phyloP scores from a whole-genome alignment of 805 yeast genomes.

The Wickerhamomyces canadensis region DNA sequence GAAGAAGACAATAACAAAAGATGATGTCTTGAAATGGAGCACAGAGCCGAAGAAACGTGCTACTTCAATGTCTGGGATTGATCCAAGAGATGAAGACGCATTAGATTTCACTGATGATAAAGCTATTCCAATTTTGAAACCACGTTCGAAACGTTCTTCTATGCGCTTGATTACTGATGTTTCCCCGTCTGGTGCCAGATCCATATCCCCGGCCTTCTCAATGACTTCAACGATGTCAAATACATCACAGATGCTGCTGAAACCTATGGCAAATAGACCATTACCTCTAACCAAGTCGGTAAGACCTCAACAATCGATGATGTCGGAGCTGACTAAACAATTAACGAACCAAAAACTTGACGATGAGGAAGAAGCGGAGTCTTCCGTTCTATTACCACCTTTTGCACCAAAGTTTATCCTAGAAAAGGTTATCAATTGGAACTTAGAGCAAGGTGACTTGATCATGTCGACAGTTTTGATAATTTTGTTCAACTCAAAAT shows the following conservation, averaged over 20 bases:
- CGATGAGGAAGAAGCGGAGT: slow-evolving; percentile 1
- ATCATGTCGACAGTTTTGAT: slow-evolving; percentile 54
- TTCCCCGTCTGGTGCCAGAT: slow-evolving; percentile 14
- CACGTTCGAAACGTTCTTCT: slow-evolving; percentile 8
- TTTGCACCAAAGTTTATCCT: slow-evolving; percentile 54
- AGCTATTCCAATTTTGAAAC: slow-evolving; percentile 15
- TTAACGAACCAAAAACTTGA: slow-evolving; percentile 14
- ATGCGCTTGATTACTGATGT: slow-evolving; percentile 23
- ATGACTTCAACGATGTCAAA: slow-evolving; percentile 2
- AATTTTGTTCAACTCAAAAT: slow-evolving; percentile 42
- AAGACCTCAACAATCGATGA: slow-evolving; percentile 10
- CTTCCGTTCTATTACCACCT: slow-evolving; percentile 31
- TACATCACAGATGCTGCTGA: background rate
- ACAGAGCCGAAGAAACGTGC: slow-evolving; percentile 1
- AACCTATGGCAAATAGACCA: slow-evolving; percentile 1
- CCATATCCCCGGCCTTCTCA: slow-evolving; percentile 9
- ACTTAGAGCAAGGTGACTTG: slow-evolving; percentile 58
- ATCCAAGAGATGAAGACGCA: slow-evolving; percentile 20
- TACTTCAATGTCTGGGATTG: slow-evolving; percentile 2
- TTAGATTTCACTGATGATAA: slow-evolving; percentile 13
- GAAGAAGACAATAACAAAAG: slow-evolving; percentile 10
- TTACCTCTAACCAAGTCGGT: slow-evolving; percentile 4
- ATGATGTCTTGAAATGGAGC: slow-evolving; percentile 20
- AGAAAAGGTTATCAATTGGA: slow-evolving; percentile 46
- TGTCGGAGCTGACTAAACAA: slow-evolving; percentile 22